These are phyloP conservation scores for Blastocystis sp. DNA, from an alignment of 352 stramenopile genomes.

Conservation along the genomic window DNA sequence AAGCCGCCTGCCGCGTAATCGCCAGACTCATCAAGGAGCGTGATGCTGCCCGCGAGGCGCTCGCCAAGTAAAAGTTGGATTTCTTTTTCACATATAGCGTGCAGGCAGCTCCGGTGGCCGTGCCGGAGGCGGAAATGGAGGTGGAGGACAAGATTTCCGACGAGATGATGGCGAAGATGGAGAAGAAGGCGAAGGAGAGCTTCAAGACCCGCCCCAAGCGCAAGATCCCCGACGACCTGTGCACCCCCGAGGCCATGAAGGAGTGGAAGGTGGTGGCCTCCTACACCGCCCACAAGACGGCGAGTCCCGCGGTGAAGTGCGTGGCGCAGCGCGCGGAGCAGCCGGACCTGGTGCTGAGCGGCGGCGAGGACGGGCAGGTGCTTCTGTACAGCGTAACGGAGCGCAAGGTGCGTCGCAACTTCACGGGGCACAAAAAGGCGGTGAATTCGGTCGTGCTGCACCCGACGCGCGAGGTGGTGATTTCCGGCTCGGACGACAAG, in stretches of 20 bases:
- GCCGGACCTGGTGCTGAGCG: slow-evolving; percentile 73
- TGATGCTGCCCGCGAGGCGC: slow-evolving; percentile 74
- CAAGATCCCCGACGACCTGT: slow-evolving; percentile 71
- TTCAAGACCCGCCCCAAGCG: slow-evolving; percentile 69
- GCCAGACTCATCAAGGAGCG: slow-evolving; percentile 82
- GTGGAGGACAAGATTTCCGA: slow-evolving; percentile 68
- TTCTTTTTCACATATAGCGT: slow-evolving; percentile 43
- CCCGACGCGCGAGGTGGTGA: slow-evolving; percentile 76
- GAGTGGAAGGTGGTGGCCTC: slow-evolving; percentile 41
- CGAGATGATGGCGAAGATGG: slow-evolving; percentile 69
- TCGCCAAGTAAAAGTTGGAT: slow-evolving; percentile 72
- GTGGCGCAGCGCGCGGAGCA: slow-evolving; percentile 70
- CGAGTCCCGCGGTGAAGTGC: slow-evolving; percentile 73
- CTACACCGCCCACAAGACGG: slow-evolving; percentile 74
- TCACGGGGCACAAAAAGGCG: slow-evolving; percentile 81
- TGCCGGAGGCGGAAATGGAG: slow-evolving; percentile 51
- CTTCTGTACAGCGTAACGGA: slow-evolving; percentile 72
- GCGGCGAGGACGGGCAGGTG: slow-evolving; percentile 75
- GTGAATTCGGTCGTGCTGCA: slow-evolving; percentile 80
- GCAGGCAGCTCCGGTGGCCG: slow-evolving; percentile 12
- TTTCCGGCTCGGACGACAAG: slow-evolving; percentile 79
- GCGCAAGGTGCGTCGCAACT: slow-evolving; percentile 76
- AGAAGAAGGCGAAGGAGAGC: slow-evolving; percentile 58
- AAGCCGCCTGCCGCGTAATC: slow-evolving; percentile 89
- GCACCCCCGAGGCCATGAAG: slow-evolving; percentile 68